Evolutionary conservation across 176 grass and related monocot genomes (phyloP).

Genomic region (Rhynchospora breviuscula): DNA sequence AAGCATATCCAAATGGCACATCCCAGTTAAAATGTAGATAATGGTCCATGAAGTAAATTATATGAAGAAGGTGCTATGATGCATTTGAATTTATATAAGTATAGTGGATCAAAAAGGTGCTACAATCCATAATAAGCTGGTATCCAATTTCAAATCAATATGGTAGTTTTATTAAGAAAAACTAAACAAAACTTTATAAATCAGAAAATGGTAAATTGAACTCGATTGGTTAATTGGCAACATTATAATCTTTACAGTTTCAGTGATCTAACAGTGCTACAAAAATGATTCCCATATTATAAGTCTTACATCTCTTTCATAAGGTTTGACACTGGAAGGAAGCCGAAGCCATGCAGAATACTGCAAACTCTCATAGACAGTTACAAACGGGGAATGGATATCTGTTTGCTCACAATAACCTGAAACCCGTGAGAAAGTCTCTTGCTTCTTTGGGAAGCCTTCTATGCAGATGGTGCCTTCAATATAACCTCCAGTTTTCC

Average conservation of each 20-base stretch:
- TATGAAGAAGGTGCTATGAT: not conserved
- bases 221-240: too few species aligned
- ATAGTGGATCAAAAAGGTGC: not conserved
- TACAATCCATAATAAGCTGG: not conserved
- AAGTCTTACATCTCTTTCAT: slow-evolving; percentile 60
- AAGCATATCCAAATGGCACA: not conserved
- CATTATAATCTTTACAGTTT: not conserved
- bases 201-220: not conserved
- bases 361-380: slow-evolving; percentile 69
- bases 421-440: slow-evolving; percentile 80
- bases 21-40: not conserved
- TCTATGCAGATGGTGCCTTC: slow-evolving; percentile 67
- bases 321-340: slow-evolving; percentile 60
- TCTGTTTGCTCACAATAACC: slow-evolving; percentile 95
- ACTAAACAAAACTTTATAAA: not conserved
- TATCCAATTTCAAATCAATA: not conserved
- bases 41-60: not conserved
- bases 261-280: not conserved
- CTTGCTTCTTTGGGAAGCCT: slow-evolving; percentile 83
- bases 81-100: not conserved
- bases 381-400: slow-evolving; percentile 78
- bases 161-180: not conserved
- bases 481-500: slow-evolving; percentile 84
- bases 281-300: slow-evolving; percentile 3
- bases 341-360: slow-evolving; percentile 91